Conservation (phyloP, 148 eudicot genomes). For the Silene latifolia region DNA sequence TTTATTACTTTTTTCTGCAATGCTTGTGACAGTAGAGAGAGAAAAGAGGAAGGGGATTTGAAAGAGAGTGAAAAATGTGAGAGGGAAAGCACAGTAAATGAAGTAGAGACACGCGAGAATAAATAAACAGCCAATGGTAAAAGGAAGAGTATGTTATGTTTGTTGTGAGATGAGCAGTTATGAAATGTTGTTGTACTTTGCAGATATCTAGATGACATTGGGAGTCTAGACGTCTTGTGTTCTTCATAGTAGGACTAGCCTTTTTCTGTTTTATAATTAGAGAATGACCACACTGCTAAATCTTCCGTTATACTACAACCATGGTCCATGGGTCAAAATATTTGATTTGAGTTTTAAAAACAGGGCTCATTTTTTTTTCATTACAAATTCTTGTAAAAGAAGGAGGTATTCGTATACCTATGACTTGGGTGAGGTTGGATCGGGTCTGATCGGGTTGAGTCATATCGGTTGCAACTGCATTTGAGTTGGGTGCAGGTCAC, state of each 20-base stretch:
- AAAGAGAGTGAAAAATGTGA: neutral
- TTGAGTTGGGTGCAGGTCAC: no score
- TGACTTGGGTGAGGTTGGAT: no score
- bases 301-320: no score
- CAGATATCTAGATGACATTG: slow-evolving; percentile 1
- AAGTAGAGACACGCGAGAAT: slow-evolving; percentile 3
- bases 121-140: neutral
- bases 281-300: no score
- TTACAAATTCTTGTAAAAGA: no score
- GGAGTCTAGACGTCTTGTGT: neutral
- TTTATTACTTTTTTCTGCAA: neutral
- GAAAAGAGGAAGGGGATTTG: slow-evolving; percentile 11
- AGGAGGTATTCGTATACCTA: no score
- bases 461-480: no score
- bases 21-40: slow-evolving; percentile 23
- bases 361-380: no score
- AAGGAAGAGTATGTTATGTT: neutral
- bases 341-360: no score
- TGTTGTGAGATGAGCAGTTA: neutral
- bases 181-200: neutral
- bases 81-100: neutral
- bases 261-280: no score
- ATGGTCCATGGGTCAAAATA: no score
- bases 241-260: neutral
- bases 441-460: no score